Evolutionary conservation across 306 rosid species (phyloP).

Genomic region (Vigna nakashimae): DNA sequence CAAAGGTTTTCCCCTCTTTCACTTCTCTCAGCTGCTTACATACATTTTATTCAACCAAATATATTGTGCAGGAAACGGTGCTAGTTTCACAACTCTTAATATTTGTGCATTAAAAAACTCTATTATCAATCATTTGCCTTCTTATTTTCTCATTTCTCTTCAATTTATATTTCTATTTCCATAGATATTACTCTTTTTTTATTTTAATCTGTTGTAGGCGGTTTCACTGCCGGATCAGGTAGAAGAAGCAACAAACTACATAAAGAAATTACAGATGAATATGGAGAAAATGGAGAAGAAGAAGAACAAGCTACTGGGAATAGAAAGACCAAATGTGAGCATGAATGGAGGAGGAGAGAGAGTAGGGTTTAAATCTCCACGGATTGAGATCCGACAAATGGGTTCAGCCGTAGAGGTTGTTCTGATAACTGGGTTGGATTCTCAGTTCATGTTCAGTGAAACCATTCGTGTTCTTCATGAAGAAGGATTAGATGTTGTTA

Average conservation of each 20-base stretch:
- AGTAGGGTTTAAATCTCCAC: conserved; percentile 44
- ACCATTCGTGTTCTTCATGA: conserved; percentile 63
- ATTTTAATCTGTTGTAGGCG: conserved; percentile 48
- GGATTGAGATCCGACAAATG: conserved; percentile 63
- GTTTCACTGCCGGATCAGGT: conserved; percentile 63
- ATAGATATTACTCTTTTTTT: neutral
- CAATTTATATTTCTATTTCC: neutral
- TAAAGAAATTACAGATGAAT: conserved; percentile 62
- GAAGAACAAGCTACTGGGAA: conserved; percentile 54
- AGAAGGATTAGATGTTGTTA: conserved; percentile 69
- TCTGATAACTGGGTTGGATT: conserved; percentile 65
- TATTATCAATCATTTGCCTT: too few relatives aligned
- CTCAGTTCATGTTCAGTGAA: conserved; percentile 58
- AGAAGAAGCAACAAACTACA: conserved; percentile 69
- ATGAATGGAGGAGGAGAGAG: neutral
- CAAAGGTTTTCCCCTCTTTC: conserved; percentile 47
- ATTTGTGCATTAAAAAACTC: neutral
- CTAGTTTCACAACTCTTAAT: neutral
- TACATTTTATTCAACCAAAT: neutral
- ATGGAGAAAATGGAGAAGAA: conserved; percentile 74
- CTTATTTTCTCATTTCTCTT: too few relatives aligned
- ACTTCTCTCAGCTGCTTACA: neutral
- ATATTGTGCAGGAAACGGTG: too few relatives aligned
- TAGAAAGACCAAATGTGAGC: conserved; percentile 25
- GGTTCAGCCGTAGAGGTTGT: conserved; percentile 61